These are phyloP conservation scores for Alternaria sp. DNA, from an alignment of 2,329 filamentous ascomycete genomes.

Conservation along the genomic window DNA sequence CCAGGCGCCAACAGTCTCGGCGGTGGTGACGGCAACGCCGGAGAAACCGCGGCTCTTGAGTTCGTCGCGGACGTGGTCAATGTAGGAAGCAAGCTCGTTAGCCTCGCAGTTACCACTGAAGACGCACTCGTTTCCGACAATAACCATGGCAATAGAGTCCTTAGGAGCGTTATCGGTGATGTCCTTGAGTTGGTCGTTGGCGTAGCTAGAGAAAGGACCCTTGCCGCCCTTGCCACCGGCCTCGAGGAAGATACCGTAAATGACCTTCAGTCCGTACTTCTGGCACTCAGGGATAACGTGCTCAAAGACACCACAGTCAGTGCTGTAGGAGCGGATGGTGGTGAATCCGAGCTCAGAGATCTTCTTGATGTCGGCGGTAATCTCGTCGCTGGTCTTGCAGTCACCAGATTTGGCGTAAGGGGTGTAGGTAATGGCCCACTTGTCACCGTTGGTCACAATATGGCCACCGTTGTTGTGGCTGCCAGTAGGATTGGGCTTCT, in stretches of 20 bases:
- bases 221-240: slow-evolving; percentile 59
- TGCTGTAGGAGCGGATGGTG: slow-evolving; percentile 83
- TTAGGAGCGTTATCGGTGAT: slow-evolving; percentile 75
- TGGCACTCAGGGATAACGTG: slow-evolving; percentile 75
- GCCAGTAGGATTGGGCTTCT: slow-evolving; percentile 44
- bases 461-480: slow-evolving; percentile 36
- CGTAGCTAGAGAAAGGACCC: slow-evolving; percentile 58
- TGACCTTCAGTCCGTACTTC: slow-evolving; percentile 75
- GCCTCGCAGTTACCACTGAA: slow-evolving; percentile 75
- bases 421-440: slow-evolving; percentile 61
- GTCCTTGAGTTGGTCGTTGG: slow-evolving; percentile 75
- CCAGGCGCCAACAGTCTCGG: slow-evolving; percentile 84
- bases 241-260: slow-evolving; percentile 88
- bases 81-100: slow-evolving; percentile 71
- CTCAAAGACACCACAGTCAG: slow-evolving; percentile 84
- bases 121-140: slow-evolving; percentile 91
- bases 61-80: slow-evolving; percentile 69
- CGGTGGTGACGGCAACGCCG: slow-evolving; percentile 73
- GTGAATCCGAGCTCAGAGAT: slow-evolving; percentile 64
- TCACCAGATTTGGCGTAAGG: slow-evolving; percentile 55
- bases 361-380: slow-evolving; percentile 53
- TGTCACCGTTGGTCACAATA: slow-evolving; percentile 54
- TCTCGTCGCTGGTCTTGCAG: slow-evolving; percentile 55
- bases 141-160: slow-evolving; percentile 78
- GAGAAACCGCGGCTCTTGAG: slow-evolving; percentile 76